A percentile compares a stretch with the other conserved stretches of the same genome.
Evolutionary conservation across 345 rosid genomes (phyloP).

Genomic region (Gynandropsis gynandra): DNA sequence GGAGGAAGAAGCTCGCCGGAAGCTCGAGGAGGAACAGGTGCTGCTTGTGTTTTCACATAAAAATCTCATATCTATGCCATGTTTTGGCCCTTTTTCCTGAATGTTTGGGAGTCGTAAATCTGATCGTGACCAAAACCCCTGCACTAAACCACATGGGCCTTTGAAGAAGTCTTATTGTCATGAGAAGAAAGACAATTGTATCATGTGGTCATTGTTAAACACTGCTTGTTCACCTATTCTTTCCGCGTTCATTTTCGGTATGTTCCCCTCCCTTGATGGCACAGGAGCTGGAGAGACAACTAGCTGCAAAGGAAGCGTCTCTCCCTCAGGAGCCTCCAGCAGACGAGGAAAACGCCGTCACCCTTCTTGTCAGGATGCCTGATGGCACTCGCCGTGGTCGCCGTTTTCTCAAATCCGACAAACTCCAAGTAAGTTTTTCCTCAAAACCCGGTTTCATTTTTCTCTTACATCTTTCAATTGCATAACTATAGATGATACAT

Average conservation of each 20-base stretch:
- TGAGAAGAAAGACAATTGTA: not conserved
- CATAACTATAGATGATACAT: conserved; percentile 5
- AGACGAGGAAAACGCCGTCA: conserved; percentile 76
- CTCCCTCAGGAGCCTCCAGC: conserved; percentile 81
- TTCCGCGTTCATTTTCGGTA: not conserved
- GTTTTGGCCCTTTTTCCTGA: not conserved
- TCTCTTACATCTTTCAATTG: not conserved
- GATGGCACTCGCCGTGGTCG: conserved; percentile 91
- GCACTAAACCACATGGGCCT: conserved; percentile 1
- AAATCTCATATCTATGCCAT: conserved; percentile 1
- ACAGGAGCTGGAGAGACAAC: conserved; percentile 83
- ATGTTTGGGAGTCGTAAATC: not conserved
- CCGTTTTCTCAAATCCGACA: conserved; percentile 78
- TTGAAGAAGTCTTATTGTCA: not conserved
- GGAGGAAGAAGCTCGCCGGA: conserved; percentile 70
- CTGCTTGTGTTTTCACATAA: conserved; percentile 9
- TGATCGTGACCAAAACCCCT: not conserved
- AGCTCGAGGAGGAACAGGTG: conserved; percentile 87
- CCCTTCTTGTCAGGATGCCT: conserved; percentile 88
- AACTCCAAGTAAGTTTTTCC: conserved; percentile 50
- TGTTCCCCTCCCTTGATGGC: conserved; percentile 12
- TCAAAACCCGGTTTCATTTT: not conserved
- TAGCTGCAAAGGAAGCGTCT: conserved; percentile 87
- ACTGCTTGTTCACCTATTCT: not conserved
- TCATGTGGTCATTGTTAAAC: no score